These are phyloP conservation scores for Excoecaria agallocha DNA, from an alignment of 345 rosid species.

Conservation along the genomic window DNA sequence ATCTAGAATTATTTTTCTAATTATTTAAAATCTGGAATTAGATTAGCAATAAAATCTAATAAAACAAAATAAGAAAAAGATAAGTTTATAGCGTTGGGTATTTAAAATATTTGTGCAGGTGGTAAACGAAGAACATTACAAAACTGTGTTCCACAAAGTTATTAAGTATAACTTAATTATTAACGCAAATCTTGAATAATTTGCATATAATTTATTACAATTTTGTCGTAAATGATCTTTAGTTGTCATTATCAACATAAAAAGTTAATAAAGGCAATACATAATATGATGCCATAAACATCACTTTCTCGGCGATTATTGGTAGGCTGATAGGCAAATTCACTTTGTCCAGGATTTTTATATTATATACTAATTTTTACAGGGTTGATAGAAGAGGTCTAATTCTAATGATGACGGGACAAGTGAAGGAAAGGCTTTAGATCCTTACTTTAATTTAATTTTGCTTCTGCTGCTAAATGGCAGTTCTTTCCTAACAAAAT, in stretches of 20 bases:
- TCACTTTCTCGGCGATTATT: not conserved
- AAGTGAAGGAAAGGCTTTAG: constrained; percentile 1
- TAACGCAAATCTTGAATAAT: too few species aligned
- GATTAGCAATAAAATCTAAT: too few species aligned
- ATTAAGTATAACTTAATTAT: too few species aligned
- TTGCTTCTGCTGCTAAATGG: constrained; percentile 5
- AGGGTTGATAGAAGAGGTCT: not conserved
- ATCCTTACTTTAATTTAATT: not conserved
- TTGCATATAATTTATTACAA: not conserved
- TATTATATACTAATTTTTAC: not conserved
- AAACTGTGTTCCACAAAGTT: too few species aligned
- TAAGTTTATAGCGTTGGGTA: too few species aligned
- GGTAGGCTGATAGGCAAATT: not conserved
- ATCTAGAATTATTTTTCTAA: too few species aligned
- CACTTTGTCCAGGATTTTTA: not conserved
- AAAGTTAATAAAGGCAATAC: not conserved
- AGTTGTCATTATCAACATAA: not conserved
- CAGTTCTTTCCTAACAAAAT: constrained; percentile 13
- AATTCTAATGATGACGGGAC: constrained; percentile 21
- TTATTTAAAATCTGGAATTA: too few species aligned
- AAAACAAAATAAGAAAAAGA: too few species aligned
- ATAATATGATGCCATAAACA: not conserved
- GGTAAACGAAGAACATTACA: too few species aligned
- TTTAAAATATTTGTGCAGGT: too few species aligned
- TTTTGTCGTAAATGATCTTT: not conserved